A percentile compares a stretch with the other conserved stretches of the same genome.
Conservation (phyloP, 768 basidiomycete species). For the Rhodotorula diobovata region DNA sequence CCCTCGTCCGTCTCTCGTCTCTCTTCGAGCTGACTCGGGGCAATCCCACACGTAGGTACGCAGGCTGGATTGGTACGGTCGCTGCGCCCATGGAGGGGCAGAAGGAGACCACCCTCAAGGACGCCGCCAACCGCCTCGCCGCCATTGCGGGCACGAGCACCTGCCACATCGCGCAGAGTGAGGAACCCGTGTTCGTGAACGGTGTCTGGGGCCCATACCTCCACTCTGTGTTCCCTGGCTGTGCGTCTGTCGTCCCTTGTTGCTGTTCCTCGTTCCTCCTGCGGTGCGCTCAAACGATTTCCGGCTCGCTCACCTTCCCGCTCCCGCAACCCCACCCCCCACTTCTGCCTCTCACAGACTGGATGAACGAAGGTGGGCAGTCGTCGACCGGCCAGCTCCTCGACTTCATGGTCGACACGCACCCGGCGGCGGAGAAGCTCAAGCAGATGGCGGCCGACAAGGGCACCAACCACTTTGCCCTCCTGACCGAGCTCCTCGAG, state of each 20-base stretch:
- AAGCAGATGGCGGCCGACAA: conserved; percentile 59
- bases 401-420: conserved; percentile 88
- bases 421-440: conserved; percentile 73
- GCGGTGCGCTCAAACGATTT: background rate
- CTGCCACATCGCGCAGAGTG: conserved; percentile 90
- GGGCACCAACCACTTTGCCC: conserved; percentile 49
- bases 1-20: conserved; percentile 15
- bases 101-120: conserved; percentile 60
- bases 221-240: conserved; percentile 84
- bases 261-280: background rate
- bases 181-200: conserved; percentile 74
- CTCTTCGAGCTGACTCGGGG: too few relatives aligned
- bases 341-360: conserved; percentile 50
- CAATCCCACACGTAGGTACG: conserved; percentile 51
- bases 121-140: conserved; percentile 76
- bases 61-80: conserved; percentile 95
- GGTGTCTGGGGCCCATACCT: conserved; percentile 69
- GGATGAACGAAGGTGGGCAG: conserved; percentile 99
- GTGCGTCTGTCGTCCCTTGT: conserved; percentile 44
- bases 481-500: conserved; percentile 70
- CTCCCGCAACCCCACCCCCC: too few relatives aligned
- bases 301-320: background rate
- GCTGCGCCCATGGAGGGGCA: conserved; percentile 63
- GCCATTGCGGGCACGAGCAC: conserved; percentile 95
- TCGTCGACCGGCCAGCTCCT: conserved; percentile 98